Base-by-base conservation (phyloP, 2,329 filamentous ascomycete genomes). In the Microcera coccophila region DNA sequence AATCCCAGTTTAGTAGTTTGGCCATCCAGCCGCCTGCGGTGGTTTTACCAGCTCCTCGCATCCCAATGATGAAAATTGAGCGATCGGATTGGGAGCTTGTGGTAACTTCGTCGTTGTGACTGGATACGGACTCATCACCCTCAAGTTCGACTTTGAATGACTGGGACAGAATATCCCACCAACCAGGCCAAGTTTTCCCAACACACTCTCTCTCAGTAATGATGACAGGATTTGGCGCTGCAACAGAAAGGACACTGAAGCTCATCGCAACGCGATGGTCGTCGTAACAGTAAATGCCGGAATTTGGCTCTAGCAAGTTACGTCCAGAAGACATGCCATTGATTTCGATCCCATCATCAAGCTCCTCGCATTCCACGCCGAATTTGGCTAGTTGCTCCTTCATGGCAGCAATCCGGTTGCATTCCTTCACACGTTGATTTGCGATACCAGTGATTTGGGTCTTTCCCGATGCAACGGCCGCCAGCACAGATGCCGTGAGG, bases 261-360 rank as follows among this genome's bases (percentile, higher is more conserved):
- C 91, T 96, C 90, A 98, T 98, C 18, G 93, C 93, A 11, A 98
- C 90, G 47, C 93, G 86, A 64, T 98, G 93, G 60, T 98, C 93
- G 61, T 98, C 93, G 55, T 97, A 98, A 69, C 91, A 97, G 69
- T 87, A 85, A 33, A 98, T 78, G 21, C 85, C 82, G 8, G 72
- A 76, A n/a, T 70, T 63, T 2, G 87, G 83, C 24, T 79, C 63
- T 20, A 63, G 63, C 15, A 86, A 62, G 14, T 69, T 17, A 26
- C 22, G 12, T 26, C 7, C 12, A 7, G 7, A 12, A 10, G 8
- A 64, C 35, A 65, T 72, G 4, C 82, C 83, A 29, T 73, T 70
- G 29, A 87, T 71, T 54, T 90, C 83, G 48, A 98, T 94, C n/a
- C 93, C 93, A 64, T 98, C 93, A 21, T 95, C 89, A 39, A 95